Conservation (phyloP, 176 grass and related monocot species). For the Neostapfia colusana region DNA sequence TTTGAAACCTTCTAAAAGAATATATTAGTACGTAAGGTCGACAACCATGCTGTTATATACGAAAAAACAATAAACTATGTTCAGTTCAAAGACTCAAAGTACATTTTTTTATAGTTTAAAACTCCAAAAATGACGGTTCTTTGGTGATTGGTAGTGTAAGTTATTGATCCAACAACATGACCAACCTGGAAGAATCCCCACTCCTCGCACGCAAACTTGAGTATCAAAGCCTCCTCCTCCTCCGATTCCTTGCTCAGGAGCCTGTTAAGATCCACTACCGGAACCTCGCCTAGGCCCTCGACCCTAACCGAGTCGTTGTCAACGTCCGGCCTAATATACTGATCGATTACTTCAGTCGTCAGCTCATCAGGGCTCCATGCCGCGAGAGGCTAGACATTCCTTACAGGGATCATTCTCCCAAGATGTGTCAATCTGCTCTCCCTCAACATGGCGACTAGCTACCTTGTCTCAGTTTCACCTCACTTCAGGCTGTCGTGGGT, state of each 20-base stretch:
- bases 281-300: constrained; percentile 21
- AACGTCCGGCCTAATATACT: background rate
- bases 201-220: constrained; percentile 51
- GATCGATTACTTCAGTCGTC: background rate
- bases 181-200: constrained; percentile 66
- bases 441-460: background rate
- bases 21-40: too few relatives aligned
- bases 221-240: constrained; percentile 30
- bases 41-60: too few relatives aligned
- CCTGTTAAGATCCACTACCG: constrained; percentile 40
- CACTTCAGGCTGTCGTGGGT: too few relatives aligned
- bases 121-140: too few relatives aligned
- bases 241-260: background rate
- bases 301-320: background rate
- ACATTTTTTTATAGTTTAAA: too few relatives aligned
- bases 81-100: background rate
- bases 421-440: background rate
- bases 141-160: too few relatives aligned
- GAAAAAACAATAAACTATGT: too few relatives aligned
- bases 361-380: background rate
- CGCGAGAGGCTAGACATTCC: constrained; percentile 41
- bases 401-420: constrained; percentile 9
- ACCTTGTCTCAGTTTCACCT: too few relatives aligned
- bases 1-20: too few relatives aligned
- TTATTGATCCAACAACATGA: background rate